Base-by-base conservation (phyloP, 768 basidiomycete species). In the Gymnopilus junonius region DNA sequence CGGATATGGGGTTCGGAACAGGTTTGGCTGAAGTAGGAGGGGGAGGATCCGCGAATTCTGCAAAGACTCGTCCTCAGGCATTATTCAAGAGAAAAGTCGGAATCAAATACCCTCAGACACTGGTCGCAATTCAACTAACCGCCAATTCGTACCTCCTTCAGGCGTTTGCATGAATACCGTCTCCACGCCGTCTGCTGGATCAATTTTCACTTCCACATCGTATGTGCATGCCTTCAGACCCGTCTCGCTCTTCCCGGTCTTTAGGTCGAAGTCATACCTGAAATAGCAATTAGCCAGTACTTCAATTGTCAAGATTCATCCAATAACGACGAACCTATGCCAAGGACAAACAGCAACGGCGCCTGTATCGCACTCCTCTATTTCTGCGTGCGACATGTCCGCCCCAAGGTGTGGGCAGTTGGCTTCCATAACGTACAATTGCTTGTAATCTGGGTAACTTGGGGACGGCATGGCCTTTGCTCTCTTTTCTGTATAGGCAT, bases 371-470 rank as follows among this genome's bases (percentile, higher is more conserved):
- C 82, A 87, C 59, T 85, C 87, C 69, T 91, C 90, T n/a, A 91
- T 90, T 40, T 91, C 90, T 1, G 90, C 91, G 77, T 92, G 90
- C 14, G 88, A 89, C 74, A 93, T 80, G 59, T 93, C 91, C 21
- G 91, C 91, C 2, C 91, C 91, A 8, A 93, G 81, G 76, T 94
- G 92, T 4, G 92, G 92, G 72, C 92, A 93, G 10, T 82, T 85
- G 4, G 89, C 85, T 73, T 93, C 91, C 91, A 94, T 93, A 8
- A 85, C 86, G 70, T 92, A 93, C 12, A 93, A 77, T 66, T 91
- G 83, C 17, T 71, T 72, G 48, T 73, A 67, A 21, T 66, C 64
- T 14, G 71, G 34, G 35, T 58, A 62, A 14, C 48, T 65, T 7
- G 58, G 23, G 5, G 23, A n/a, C n/a, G n/a, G 20, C 0, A 37